phyloP scores from a whole-genome alignment of 495 filamentous ascomycete genomes.

The Wilcoxina mikolae region DNA sequence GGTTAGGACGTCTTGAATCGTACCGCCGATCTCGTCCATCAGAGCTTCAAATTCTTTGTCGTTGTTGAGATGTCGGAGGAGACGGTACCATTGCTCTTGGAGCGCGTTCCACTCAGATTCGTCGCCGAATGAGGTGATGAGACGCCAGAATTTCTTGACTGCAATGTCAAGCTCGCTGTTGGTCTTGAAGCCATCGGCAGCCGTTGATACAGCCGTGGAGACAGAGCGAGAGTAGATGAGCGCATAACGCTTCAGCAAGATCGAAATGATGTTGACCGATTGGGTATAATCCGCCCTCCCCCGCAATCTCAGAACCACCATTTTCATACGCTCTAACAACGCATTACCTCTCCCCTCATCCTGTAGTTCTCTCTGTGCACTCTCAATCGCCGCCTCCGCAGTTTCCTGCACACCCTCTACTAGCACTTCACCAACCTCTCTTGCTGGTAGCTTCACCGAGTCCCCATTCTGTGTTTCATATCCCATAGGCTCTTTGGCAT shows the following conservation, averaged over 20 bases:
- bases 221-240: conserved; percentile 58
- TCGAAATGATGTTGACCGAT: conserved; percentile 61
- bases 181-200: conserved; percentile 47
- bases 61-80: conserved; percentile 57
- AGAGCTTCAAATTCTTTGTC: conserved; percentile 74
- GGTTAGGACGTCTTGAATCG: conserved; percentile 67
- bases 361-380: conserved; percentile 50
- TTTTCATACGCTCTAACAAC: conserved; percentile 57
- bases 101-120: conserved; percentile 58
- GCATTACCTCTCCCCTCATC: conserved; percentile 53
- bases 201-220: conserved; percentile 44
- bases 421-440: conserved; percentile 48
- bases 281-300: conserved; percentile 67
- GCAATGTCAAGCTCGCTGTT: conserved; percentile 66
- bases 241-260: conserved; percentile 65
- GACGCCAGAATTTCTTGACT: conserved; percentile 56
- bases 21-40: conserved; percentile 52
- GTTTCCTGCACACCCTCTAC: conserved; percentile 50
- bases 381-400: conserved; percentile 47
- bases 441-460: not conserved
- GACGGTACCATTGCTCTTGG: conserved; percentile 47
- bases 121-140: conserved; percentile 67
- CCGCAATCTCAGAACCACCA: conserved; percentile 58
- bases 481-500: not conserved
- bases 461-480: not conserved